Evolutionary conservation across 108 stramenopile genomes (phyloP).

Genomic region (Nitzschia sp.): DNA sequence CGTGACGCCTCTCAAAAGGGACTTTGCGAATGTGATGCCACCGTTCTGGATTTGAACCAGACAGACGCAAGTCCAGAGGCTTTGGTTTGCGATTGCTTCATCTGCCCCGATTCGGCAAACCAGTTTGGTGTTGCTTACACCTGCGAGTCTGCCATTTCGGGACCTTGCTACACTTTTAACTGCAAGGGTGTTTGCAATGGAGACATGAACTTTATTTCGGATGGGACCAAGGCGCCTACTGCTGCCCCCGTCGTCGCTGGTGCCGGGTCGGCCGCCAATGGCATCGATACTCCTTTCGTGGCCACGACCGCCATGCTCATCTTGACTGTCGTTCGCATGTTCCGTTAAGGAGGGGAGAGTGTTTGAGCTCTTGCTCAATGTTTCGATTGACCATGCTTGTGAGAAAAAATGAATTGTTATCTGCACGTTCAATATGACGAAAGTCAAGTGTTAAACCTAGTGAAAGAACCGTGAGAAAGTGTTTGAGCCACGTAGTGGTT

Average conservation of each 20-base stretch:
- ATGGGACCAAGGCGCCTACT: slow-evolving; percentile 2
- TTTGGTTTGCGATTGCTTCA: slow-evolving; percentile 29
- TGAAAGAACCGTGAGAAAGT: too few relatives aligned
- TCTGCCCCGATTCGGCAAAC: slow-evolving; percentile 17
- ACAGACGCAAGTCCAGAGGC: neutral
- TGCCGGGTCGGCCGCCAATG: neutral
- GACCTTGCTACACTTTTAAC: slow-evolving; percentile 26
- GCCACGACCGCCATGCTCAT: neutral
- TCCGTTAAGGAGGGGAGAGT: neutral
- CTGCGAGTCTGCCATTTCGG: slow-evolving; percentile 11
- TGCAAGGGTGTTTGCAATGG: slow-evolving; percentile 27
- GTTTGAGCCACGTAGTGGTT: too few relatives aligned
- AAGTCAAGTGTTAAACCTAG: too few relatives aligned
- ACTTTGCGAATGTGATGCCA: slow-evolving; percentile 22
- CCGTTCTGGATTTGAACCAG: neutral
- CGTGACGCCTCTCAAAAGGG: slow-evolving; percentile 27
- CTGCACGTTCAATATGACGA: too few relatives aligned
- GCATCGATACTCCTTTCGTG: neutral
- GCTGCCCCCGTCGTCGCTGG: slow-evolving; percentile 6
- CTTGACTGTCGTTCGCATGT: slow-evolving; percentile 6
- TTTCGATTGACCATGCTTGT: too few relatives aligned
- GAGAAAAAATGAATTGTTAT: too few relatives aligned
- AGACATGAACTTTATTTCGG: neutral
- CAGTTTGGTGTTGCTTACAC: slow-evolving; percentile 22
- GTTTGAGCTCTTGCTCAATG: neutral